Evolutionary conservation across 2,329 filamentous ascomycete genomes (phyloP), one percentile per base, ranked within the genome.

Genomic region (Tetracladium maxilliforme): DNA sequence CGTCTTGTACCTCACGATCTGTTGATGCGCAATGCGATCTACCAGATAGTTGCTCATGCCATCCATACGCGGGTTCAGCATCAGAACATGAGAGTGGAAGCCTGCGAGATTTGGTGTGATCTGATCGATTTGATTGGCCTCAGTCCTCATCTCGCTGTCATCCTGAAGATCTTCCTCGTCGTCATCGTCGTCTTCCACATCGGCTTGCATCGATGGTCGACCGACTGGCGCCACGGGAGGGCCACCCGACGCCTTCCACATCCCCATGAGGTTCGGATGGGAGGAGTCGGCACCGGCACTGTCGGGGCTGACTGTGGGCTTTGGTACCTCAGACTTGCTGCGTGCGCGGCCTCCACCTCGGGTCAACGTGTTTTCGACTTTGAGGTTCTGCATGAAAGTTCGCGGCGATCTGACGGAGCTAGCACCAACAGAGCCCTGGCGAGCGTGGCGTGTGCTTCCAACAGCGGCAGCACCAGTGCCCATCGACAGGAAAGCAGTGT

Each of bases 21-120:
- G 82, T 41, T 92, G 83, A 35, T 81, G 68, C 1, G 79, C 80
- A 36, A 93, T 78, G 22, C 84, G 73, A 16, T 90, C 78, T 10
- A 87, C 67, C 34, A 94, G 59, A 47, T 71, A 74, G 16, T 41
- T 51, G 38, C 65, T 61, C 4, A 41, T 61, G 7, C 61, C 52
- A n/a, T 58, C 56, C 29, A 92, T 56, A 8, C 61, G 54, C n/a
- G 82, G 81, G 40, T 92, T 92, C 21, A 92, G 52, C 30, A 67
- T 62, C 22, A 71, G 52, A 11, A 87, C 66, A 41, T 92, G 78
- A 14, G 69, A 61, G 35, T 70, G 72, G 51, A 93, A 93, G 0
- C 84, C 84, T 31, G 73, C 66, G 14, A 74, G 52, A 11, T 70
- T 84, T 2, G 84, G 79, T 7, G 71, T 63, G 31, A 87, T 77